Conservation (phyloP, 768 basidiomycete genomes). For the Boletus patriciae region DNA sequence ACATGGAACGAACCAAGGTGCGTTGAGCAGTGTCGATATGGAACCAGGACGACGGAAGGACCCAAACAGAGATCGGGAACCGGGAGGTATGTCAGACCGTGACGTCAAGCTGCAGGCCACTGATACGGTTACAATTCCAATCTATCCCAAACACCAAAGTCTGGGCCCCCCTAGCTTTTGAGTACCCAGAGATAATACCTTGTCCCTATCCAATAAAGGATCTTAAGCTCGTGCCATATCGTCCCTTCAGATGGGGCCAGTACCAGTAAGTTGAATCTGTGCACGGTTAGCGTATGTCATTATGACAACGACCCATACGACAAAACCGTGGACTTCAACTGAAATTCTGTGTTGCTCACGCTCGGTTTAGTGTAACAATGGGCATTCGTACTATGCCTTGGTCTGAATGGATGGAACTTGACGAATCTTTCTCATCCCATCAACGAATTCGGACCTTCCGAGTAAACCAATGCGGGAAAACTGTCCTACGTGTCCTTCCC, state of each 20-base stretch:
- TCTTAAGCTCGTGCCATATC: constrained; percentile 60
- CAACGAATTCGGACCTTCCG: constrained; percentile 60
- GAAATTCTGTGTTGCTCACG: background rate
- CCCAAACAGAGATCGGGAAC: constrained; percentile 23
- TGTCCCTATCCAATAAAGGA: constrained; percentile 40
- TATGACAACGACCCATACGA: background rate
- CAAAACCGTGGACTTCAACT: background rate
- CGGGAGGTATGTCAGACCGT: constrained; percentile 25
- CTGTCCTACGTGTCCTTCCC: constrained; percentile 50
- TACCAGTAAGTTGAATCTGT: constrained; percentile 55
- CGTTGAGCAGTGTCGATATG: background rate
- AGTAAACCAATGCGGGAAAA: constrained; percentile 48
- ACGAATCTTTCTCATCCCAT: constrained; percentile 55
- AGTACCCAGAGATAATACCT: constrained; percentile 52
- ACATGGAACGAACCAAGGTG: background rate
- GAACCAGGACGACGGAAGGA: constrained; percentile 1
- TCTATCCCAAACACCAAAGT: constrained; percentile 32
- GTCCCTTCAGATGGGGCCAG: constrained; percentile 66
- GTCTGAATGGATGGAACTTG: constrained; percentile 77
- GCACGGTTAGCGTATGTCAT: background rate
- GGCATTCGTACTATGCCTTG: constrained; percentile 69
- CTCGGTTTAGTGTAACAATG: constrained; percentile 59
- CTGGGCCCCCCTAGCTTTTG: constrained; percentile 54
- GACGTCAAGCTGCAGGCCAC: background rate
- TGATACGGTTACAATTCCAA: background rate